These are phyloP conservation scores for Aspergillus glaucus DNA, from an alignment of 2,329 filamentous ascomycete genomes.

Conservation along the genomic window DNA sequence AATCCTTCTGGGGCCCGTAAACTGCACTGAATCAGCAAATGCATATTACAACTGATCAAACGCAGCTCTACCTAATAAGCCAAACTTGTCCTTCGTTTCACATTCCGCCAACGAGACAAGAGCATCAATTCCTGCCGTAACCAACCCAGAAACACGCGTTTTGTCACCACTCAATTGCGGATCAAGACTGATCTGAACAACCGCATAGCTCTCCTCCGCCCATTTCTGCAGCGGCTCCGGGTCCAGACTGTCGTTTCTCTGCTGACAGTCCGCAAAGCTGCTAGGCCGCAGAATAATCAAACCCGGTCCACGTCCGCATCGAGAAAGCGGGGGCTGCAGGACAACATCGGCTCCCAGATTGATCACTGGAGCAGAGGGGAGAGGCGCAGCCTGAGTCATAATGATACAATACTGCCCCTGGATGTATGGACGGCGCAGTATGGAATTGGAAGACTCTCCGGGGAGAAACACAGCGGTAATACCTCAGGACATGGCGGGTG, in stretches of 20 bases:
- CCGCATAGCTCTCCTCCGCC: constrained; percentile 64
- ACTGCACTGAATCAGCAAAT: constrained; percentile 10
- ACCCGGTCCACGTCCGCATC: constrained; percentile 44
- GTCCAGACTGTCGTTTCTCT: constrained; percentile 37
- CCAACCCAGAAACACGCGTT: constrained; percentile 1
- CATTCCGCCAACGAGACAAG: constrained; percentile 19
- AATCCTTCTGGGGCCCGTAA: constrained; percentile 20
- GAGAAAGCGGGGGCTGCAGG: constrained; percentile 43
- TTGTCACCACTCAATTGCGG: constrained; percentile 7
- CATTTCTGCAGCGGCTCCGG: constrained; percentile 59
- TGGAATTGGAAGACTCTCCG: no score
- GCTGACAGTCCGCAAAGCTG: constrained; percentile 17
- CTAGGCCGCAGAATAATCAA: constrained; percentile 41
- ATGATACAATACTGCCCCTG: not conserved
- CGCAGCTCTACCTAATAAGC: constrained; percentile 14
- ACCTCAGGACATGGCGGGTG: not conserved
- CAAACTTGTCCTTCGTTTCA: constrained; percentile 12
- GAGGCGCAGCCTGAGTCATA: not conserved
- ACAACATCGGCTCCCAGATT: constrained; percentile 6
- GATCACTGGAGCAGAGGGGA: constrained; percentile 6
- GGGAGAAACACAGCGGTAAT: no score
- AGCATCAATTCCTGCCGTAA: constrained; percentile 10
- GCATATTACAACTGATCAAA: not conserved
- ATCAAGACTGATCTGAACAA: constrained; percentile 46
- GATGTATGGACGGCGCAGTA: not conserved